phyloP scores from a whole-genome alignment of 805 yeast genomes.

The Saccharomyces paradoxus region DNA sequence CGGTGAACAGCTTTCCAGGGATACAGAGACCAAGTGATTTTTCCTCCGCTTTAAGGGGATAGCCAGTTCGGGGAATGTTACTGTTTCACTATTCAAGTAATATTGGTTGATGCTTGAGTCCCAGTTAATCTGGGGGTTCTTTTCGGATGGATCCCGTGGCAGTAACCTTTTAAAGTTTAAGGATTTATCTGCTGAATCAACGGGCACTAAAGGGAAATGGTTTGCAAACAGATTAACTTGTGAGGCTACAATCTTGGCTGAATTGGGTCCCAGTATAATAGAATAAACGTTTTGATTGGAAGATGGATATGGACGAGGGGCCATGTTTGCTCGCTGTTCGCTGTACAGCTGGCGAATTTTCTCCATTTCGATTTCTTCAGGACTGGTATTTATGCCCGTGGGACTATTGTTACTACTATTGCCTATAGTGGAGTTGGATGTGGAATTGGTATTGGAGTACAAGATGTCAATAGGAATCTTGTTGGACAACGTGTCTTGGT shows the following conservation, averaged over 20 bases:
- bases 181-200: conserved; percentile 10
- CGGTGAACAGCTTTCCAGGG: conserved; percentile 21
- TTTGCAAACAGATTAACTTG: conserved; percentile 21
- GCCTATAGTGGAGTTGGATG: background rate
- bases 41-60: conserved; percentile 1
- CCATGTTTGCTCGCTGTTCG: conserved; percentile 7
- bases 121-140: conserved; percentile 26
- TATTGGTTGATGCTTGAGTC: conserved; percentile 61
- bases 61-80: conserved; percentile 52
- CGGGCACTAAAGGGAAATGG: conserved; percentile 29
- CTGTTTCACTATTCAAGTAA: conserved; percentile 44
- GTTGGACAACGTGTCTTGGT: conserved; percentile 28
- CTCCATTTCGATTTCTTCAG: background rate
- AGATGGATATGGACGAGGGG: conserved; percentile 15
- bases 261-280: conserved; percentile 22
- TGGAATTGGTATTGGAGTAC: conserved; percentile 7
- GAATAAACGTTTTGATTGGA: conserved; percentile 19
- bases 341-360: background rate
- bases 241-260: conserved; percentile 20
- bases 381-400: background rate
- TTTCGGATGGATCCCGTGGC: conserved; percentile 10
- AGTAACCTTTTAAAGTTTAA: conserved; percentile 18
- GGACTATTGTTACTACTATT: background rate
- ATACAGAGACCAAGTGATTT: conserved; percentile 15
- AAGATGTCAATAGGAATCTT: conserved; percentile 21